These are phyloP conservation scores for Talaromyces rugulosus DNA, from an alignment of 2,329 filamentous ascomycete genomes.

Conservation along the genomic window DNA sequence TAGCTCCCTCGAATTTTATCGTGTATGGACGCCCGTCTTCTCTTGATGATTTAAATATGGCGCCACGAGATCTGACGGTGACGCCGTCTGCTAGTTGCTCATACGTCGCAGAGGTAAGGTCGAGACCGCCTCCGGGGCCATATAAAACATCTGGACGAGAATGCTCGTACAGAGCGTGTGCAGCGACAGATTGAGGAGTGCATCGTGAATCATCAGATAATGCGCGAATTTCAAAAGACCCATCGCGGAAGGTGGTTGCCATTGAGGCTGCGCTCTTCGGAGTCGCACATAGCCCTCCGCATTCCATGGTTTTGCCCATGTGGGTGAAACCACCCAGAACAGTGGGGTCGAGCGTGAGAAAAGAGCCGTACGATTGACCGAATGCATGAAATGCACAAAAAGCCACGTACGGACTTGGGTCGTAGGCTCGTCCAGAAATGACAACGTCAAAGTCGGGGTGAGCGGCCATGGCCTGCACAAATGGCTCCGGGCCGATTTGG, in stretches of 20 bases:
- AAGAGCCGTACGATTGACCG: background rate
- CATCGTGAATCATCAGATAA: slow-evolving; percentile 37
- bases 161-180: slow-evolving; percentile 54
- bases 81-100: slow-evolving; percentile 35
- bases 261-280: slow-evolving; percentile 43
- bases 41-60: background rate
- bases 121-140: slow-evolving; percentile 46
- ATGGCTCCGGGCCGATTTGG: slow-evolving; percentile 43
- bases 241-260: slow-evolving; percentile 40
- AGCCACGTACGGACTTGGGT: slow-evolving; percentile 36
- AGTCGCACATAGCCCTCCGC: slow-evolving; percentile 42
- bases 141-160: slow-evolving; percentile 46
- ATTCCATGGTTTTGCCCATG: slow-evolving; percentile 56
- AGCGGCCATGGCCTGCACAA: slow-evolving; percentile 37
- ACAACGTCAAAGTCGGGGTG: slow-evolving; percentile 42
- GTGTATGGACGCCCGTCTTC: background rate
- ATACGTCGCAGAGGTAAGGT: slow-evolving; percentile 39
- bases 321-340: slow-evolving; percentile 18
- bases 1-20: slow-evolving; percentile 6
- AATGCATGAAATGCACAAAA: slow-evolving; percentile 15
- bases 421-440: slow-evolving; percentile 42
- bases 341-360: background rate
- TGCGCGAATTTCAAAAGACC: slow-evolving; percentile 45
- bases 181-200: slow-evolving; percentile 47
- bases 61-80: slow-evolving; percentile 37